Percentiles rank a stretch among this genome's conserved stretches.
These are phyloP conservation scores for Zygoascus meyerae DNA, from an alignment of 1,139 yeast genomes.

Conservation along the genomic window DNA sequence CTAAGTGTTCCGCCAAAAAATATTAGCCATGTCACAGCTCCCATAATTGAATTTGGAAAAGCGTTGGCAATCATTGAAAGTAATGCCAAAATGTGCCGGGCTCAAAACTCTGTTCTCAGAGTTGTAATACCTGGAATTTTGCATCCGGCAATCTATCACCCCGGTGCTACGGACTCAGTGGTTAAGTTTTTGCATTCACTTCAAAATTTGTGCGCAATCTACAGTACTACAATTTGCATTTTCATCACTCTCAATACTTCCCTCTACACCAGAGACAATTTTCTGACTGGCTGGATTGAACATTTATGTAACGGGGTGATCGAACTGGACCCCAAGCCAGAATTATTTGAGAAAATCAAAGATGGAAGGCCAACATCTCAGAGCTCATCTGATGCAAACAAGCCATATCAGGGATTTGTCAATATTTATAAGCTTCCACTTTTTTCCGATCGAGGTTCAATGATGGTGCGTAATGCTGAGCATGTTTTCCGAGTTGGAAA, in stretches of 20 bases:
- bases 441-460: conserved; percentile 69
- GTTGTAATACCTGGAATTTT: conserved; percentile 69
- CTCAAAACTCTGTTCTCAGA: conserved; percentile 44
- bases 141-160: conserved; percentile 68
- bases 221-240: conserved; percentile 45
- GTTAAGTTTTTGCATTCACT: conserved; percentile 61
- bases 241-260: conserved; percentile 59
- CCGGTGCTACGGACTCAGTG: conserved; percentile 44
- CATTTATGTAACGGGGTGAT: conserved; percentile 61
- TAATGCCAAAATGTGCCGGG: conserved; percentile 9
- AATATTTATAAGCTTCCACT: conserved; percentile 69
- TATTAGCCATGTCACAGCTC: conserved; percentile 30
- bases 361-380: neutral
- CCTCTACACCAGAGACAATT: conserved; percentile 52
- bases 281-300: conserved; percentile 52
- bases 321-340: conserved; percentile 78
- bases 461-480: conserved; percentile 71
- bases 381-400: conserved; percentile 18
- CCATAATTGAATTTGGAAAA: neutral
- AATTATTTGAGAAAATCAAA: conserved; percentile 47
- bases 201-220: conserved; percentile 48
- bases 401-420: conserved; percentile 62
- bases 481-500: conserved; percentile 83
- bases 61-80: conserved; percentile 12
- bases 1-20: conserved; percentile 58